Conservation (phyloP, 2,329 filamentous ascomycete genomes). For the Magnaporthales sp. region DNA sequence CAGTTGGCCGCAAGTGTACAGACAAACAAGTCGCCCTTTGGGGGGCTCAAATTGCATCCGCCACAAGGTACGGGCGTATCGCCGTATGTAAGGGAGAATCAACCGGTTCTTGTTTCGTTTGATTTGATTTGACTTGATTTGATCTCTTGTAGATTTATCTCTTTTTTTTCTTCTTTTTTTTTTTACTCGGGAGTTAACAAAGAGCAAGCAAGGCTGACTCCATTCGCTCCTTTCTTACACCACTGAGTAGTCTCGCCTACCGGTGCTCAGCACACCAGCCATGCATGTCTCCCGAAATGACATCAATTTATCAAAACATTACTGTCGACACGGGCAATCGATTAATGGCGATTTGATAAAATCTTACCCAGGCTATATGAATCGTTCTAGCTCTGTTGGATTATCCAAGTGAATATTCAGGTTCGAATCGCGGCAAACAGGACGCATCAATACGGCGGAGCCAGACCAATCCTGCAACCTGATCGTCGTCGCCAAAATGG, state of each 20-base stretch:
- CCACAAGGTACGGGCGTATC: too few species aligned
- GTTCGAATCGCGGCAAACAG: neutral
- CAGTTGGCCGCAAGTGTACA: too few species aligned
- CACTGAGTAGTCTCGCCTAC: neutral
- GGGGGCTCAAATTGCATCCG: too few species aligned
- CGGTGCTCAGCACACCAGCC: neutral
- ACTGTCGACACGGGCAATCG: neutral
- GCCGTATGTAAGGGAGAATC: too few species aligned
- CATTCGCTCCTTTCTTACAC: neutral
- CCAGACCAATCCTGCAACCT: neutral
- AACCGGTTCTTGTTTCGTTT: too few species aligned
- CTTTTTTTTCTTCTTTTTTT: neutral
- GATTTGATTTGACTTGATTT: too few species aligned
- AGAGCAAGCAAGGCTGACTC: neutral
- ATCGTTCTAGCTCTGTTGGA: neutral
- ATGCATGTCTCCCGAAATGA: neutral
- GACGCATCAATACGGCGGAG: neutral
- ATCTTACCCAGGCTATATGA: neutral
- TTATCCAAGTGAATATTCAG: neutral
- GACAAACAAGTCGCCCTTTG: too few species aligned
- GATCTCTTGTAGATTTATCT: too few species aligned
- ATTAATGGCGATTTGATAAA: neutral
- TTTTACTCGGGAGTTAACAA: neutral
- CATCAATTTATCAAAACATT: neutral
- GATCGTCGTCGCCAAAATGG: neutral